A percentile compares a stretch with the other conserved stretches of the same genome.
phyloP scores from a whole-genome alignment of 2,329 filamentous ascomycete genomes.

The Domatiomyces globalis region DNA sequence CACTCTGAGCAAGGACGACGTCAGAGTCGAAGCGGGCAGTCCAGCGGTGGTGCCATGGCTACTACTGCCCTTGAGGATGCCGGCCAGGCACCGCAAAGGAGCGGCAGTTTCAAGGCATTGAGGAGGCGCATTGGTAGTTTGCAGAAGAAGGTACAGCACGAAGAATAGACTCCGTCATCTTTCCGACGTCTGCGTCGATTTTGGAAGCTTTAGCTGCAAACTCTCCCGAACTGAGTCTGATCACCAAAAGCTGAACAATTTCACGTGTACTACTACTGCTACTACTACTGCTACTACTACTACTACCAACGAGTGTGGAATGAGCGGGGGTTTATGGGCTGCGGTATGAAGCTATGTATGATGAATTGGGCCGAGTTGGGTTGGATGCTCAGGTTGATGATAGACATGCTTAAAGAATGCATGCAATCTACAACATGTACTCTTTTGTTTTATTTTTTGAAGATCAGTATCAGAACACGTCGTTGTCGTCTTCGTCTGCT shows the following conservation, averaged over 20 bases:
- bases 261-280: not conserved
- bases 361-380: not conserved
- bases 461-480: not conserved
- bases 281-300: too few species aligned
- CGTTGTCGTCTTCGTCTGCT: not conserved
- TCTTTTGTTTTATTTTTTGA: not conserved
- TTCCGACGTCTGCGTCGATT: too few species aligned
- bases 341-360: not conserved
- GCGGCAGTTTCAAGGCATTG: conserved; percentile 14
- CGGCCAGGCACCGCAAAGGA: conserved; percentile 3
- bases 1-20: conserved; percentile 1
- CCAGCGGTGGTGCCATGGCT: conserved; percentile 2
- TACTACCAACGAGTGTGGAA: too few species aligned
- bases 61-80: conserved; percentile 8
- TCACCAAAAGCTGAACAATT: not conserved
- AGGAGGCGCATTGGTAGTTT: conserved; percentile 18
- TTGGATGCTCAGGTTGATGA: not conserved
- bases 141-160: conserved; percentile 8
- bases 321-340: not conserved
- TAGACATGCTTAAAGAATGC: not conserved
- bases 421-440: not conserved
- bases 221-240: not conserved
- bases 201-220: too few species aligned
- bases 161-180: not conserved
- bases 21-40: not conserved